These are phyloP conservation scores for Ceratocystis papillata DNA, from an alignment of 2,329 filamentous ascomycete species.

Conservation along the genomic window DNA sequence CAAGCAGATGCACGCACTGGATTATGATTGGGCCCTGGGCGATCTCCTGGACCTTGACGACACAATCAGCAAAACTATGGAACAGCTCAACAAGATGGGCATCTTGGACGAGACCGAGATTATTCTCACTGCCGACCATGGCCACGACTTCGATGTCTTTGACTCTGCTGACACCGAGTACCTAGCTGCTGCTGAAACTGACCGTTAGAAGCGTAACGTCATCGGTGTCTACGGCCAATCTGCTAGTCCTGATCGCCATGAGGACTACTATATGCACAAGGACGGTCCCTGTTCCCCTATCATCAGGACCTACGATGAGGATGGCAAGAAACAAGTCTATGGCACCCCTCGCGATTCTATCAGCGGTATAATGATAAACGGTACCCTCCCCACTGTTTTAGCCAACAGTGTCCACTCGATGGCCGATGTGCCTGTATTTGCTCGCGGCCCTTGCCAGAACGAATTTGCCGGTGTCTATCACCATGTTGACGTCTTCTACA, in stretches of 20 bases:
- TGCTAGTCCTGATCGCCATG: conserved; percentile 55
- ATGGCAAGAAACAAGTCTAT: conserved; percentile 36
- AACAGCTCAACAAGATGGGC: conserved; percentile 54
- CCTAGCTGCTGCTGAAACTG: too few relatives aligned
- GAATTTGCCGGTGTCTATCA: conserved; percentile 60
- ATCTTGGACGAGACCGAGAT: conserved; percentile 66
- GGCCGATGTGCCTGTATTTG: conserved; percentile 69
- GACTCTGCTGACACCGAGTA: too few relatives aligned
- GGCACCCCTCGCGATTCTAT: conserved; percentile 56
- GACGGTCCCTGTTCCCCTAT: conserved; percentile 53
- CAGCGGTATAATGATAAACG: conserved; percentile 62
- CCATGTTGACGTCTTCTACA: conserved; percentile 64
- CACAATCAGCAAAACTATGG: conserved; percentile 63
- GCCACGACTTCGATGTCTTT: too few relatives aligned
- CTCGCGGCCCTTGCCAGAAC: conserved; percentile 67
- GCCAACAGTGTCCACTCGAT: conserved; percentile 59
- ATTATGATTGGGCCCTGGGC: conserved; percentile 75
- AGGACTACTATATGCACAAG: conserved; percentile 64
- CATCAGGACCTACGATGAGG: conserved; percentile 30
- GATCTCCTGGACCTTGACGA: conserved; percentile 80
- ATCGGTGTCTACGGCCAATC: too few relatives aligned
- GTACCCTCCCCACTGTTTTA: conserved; percentile 42
- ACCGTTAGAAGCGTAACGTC: too few relatives aligned
- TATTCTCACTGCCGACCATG: conserved; percentile 70
- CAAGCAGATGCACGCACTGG: conserved; percentile 38